Evolutionary conservation across 2,329 filamentous ascomycete genomes (phyloP).

Genomic region (Ascochyta fabae): DNA sequence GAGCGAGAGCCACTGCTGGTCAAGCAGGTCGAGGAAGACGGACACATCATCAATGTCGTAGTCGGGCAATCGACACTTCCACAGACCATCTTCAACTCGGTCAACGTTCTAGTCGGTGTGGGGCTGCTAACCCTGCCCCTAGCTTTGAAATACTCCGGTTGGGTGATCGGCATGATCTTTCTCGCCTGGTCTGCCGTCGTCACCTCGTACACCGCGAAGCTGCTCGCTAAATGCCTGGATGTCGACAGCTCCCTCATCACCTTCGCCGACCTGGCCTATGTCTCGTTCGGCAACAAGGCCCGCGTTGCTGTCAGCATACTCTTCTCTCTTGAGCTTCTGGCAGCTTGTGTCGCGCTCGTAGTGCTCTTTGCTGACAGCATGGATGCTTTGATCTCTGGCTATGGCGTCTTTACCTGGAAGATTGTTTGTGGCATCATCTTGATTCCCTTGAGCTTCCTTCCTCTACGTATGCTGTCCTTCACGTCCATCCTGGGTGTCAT

Average conservation of each 20-base stretch:
- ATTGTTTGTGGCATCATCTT: slow-evolving; percentile 79
- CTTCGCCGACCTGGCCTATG: slow-evolving; percentile 90
- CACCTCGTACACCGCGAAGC: slow-evolving; percentile 84
- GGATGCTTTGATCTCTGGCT: slow-evolving; percentile 74
- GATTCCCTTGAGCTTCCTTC: slow-evolving; percentile 82
- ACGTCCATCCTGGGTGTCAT: slow-evolving; percentile 94
- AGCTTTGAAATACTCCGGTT: slow-evolving; percentile 85
- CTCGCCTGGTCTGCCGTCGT: slow-evolving; percentile 75
- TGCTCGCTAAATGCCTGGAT: slow-evolving; percentile 88
- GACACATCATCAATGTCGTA: slow-evolving; percentile 82
- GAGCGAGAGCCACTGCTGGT: slow-evolving; percentile 78
- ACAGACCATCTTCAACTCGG: slow-evolving; percentile 95
- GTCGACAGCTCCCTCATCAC: slow-evolving; percentile 85
- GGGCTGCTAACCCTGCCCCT: slow-evolving; percentile 88
- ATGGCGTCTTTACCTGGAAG: slow-evolving; percentile 80
- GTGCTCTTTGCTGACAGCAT: slow-evolving; percentile 97
- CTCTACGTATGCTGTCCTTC: slow-evolving; percentile 82
- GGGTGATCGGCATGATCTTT: slow-evolving; percentile 80
- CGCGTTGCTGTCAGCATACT: slow-evolving; percentile 82
- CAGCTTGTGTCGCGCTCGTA: slow-evolving; percentile 85
- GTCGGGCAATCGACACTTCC: slow-evolving; percentile 94
- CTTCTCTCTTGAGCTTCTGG: slow-evolving; percentile 86
- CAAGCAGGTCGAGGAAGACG: slow-evolving; percentile 82
- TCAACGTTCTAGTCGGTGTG: slow-evolving; percentile 90
- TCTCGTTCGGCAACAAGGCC: slow-evolving; percentile 84